A percentile compares a stretch with the other conserved stretches of the same genome.
Evolutionary conservation across 352 stramenopile genomes (phyloP).

Genomic region (Phytopythium chamaehyphon): DNA sequence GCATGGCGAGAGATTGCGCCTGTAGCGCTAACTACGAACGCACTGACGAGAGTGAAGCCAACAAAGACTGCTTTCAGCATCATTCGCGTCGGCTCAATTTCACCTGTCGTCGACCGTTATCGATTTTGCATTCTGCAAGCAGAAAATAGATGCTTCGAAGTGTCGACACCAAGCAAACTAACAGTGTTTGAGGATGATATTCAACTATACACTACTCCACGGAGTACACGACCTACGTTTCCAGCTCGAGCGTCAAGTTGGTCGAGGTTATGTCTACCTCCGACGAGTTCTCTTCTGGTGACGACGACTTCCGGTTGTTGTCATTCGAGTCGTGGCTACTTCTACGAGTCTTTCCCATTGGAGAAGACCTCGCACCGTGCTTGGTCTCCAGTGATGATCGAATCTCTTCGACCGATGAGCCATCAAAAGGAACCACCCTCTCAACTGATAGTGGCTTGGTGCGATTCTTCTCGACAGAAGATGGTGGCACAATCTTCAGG

Average conservation of each 20-base stretch:
- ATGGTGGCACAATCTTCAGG: conserved; percentile 19
- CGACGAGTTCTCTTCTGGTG: conserved; percentile 27
- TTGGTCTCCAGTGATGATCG: conserved; percentile 51
- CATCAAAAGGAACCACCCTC: conserved; percentile 43
- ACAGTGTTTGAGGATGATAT: no score
- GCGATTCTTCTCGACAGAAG: conserved; percentile 30
- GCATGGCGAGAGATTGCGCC: no score
- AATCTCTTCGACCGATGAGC: conserved; percentile 52
- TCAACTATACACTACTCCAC: no score
- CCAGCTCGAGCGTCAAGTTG: conserved; percentile 3
- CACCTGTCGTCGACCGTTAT: no score
- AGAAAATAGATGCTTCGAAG: no score
- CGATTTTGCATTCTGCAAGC: no score
- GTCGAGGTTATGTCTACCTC: conserved; percentile 11
- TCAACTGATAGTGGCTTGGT: conserved; percentile 13
- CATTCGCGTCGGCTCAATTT: no score
- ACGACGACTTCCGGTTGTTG: conserved; percentile 38
- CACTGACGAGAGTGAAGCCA: no score
- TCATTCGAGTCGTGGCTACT: conserved; percentile 23
- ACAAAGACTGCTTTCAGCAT: no score
- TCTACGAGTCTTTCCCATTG: conserved; percentile 16
- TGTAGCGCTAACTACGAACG: no score
- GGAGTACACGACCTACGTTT: not conserved
- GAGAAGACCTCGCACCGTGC: conserved; percentile 21
- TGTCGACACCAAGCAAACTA: not conserved